A percentile compares a stretch with the other conserved stretches of the same genome.
Conservation (phyloP, 345 rosid genomes). For the Aegle marmelos region DNA sequence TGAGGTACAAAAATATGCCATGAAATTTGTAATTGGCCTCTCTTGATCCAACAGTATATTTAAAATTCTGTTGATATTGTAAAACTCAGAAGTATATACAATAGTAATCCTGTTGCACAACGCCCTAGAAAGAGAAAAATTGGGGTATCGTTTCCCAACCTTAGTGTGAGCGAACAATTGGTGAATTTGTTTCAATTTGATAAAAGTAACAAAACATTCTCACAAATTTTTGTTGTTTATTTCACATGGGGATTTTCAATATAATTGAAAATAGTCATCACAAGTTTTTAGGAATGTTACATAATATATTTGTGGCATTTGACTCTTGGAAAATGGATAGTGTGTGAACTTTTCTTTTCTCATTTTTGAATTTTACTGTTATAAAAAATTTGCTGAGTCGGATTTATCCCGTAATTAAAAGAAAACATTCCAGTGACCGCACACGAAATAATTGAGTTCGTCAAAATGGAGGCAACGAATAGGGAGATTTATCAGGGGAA, state of each 20-base stretch:
- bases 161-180: not conserved
- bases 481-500: no score
- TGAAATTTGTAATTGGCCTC: not conserved
- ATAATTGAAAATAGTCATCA: not conserved
- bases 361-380: no score
- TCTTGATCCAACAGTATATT: not conserved
- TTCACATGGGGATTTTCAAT: not conserved
- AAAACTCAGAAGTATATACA: not conserved
- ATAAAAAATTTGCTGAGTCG: no score
- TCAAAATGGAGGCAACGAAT: no score
- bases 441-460: no score
- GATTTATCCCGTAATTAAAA: no score
- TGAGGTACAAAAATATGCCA: no score
- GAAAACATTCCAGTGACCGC: no score
- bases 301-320: no score
- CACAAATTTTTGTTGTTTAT: not conserved
- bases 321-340: no score
- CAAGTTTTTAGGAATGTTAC: not conserved
- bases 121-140: not conserved
- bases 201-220: not conserved
- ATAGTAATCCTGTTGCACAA: not conserved
- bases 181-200: not conserved
- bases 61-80: not conserved
- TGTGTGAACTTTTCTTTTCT: no score
- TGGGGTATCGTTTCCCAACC: not conserved